These are phyloP conservation scores for Lophiotrema nucula DNA, from an alignment of 495 filamentous ascomycete species.

Conservation along the genomic window DNA sequence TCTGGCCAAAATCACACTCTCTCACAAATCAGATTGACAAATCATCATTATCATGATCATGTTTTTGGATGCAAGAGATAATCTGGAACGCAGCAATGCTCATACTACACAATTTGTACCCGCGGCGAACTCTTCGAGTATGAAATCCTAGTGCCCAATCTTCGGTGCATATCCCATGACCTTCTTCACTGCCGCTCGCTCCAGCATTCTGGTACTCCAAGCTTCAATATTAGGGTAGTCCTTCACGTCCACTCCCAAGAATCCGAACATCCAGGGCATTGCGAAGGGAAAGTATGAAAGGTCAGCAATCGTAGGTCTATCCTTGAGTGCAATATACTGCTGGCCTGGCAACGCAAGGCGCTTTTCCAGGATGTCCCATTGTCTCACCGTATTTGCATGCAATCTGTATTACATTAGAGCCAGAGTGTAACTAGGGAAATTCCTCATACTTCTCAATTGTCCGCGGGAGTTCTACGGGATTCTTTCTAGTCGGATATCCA, in stretches of 20 bases:
- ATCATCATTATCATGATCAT: too few relatives aligned
- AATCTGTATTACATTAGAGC: neutral
- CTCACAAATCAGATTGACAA: too few relatives aligned
- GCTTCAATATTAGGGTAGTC: constrained; percentile 6
- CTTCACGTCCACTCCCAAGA: constrained; percentile 11
- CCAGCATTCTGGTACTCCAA: constrained; percentile 7
- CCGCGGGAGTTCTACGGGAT: constrained; percentile 4
- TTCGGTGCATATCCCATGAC: constrained; percentile 13
- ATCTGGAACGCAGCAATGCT: too few relatives aligned
- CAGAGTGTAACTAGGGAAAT: neutral
- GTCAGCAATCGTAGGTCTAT: constrained; percentile 16
- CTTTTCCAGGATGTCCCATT: constrained; percentile 19
- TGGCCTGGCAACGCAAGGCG: neutral
- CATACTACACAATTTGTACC: too few relatives aligned
- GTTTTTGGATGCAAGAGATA: too few relatives aligned
- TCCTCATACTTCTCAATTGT: constrained; percentile 12
- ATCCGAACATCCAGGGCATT: constrained; percentile 25
- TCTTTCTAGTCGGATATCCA: constrained; percentile 18
- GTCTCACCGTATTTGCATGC: constrained; percentile 2
- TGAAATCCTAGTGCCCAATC: too few relatives aligned
- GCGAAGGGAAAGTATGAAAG: constrained; percentile 21
- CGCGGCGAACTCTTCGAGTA: too few relatives aligned
- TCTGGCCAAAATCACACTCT: too few relatives aligned
- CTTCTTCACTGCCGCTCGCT: constrained; percentile 5
- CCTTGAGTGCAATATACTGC: constrained; percentile 16